Conservation (phyloP, 2,329 filamentous ascomycete species). For the Colletotrichum sp. region DNA sequence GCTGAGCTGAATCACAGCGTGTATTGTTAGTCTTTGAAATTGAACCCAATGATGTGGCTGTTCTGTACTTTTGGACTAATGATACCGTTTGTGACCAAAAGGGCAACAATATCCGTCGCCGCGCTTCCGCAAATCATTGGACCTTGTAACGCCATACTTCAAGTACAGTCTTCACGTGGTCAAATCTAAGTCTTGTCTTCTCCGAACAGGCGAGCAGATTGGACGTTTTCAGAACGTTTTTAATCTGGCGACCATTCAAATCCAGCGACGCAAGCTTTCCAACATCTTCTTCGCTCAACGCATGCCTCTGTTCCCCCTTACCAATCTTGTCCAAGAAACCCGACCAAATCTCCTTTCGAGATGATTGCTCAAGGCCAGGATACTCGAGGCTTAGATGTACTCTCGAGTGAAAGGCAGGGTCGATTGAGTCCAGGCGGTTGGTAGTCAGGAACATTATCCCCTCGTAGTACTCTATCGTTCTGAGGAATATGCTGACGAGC, state of each 20-base stretch:
- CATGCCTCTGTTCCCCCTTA: neutral
- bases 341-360: neutral
- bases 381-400: neutral
- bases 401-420: slow-evolving; percentile 34
- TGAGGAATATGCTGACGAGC: slow-evolving; percentile 40
- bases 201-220: neutral
- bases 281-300: neutral
- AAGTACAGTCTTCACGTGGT: neutral
- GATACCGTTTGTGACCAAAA: fast-evolving
- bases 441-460: slow-evolving; percentile 45
- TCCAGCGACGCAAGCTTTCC: neutral
- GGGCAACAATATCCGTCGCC: fast-evolving
- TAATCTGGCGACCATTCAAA: neutral
- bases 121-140: neutral
- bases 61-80: neutral
- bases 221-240: neutral
- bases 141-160: neutral
- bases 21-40: neutral
- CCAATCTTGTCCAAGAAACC: neutral
- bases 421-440: slow-evolving; percentile 38
- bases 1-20: neutral
- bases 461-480: slow-evolving; percentile 36
- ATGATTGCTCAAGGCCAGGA: neutral
- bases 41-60: fast-evolving
- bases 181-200: neutral